phyloP scores from a whole-genome alignment of 257 asterid species.

The Euphrasia confusa region DNA sequence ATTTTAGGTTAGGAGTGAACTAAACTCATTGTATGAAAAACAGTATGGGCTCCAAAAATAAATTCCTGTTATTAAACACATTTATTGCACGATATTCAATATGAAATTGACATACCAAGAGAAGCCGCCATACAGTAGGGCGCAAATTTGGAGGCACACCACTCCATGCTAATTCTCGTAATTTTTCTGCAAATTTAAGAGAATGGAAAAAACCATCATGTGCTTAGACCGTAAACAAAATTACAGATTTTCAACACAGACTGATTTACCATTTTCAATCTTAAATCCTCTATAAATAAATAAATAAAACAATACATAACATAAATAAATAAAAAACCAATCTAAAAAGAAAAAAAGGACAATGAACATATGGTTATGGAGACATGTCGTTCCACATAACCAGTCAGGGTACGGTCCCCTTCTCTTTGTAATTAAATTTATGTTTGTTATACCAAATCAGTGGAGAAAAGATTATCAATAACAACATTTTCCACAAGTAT shows the following conservation, averaged over 20 bases:
- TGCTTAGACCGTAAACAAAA: neutral
- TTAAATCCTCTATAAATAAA: neutral
- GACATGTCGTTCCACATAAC: neutral
- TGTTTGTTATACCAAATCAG: neutral
- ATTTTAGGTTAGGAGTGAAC: neutral
- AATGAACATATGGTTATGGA: neutral
- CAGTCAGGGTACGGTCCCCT: neutral
- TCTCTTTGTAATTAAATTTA: neutral
- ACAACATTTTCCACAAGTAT: neutral
- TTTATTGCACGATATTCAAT: neutral
- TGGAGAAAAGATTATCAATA: neutral
- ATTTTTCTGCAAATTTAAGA: conserved; percentile 54
- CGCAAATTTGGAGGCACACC: conserved; percentile 92
- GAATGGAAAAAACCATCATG: neutral
- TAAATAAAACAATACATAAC: neutral
- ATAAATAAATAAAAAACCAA: neutral
- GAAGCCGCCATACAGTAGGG: conserved; percentile 93
- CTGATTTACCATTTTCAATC: neutral
- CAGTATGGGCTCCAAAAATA: neutral
- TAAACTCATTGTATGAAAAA: conserved; percentile 1
- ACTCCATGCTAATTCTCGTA: conserved; percentile 96
- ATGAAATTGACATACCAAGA: conserved; percentile 56
- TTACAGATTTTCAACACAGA: neutral
- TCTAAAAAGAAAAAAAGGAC: neutral
- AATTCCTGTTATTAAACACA: neutral